Evolutionary conservation across 2,329 filamentous ascomycete species (phyloP), one percentile per base, ranked within the genome.

Genomic region (Diaporthe longicolla): DNA sequence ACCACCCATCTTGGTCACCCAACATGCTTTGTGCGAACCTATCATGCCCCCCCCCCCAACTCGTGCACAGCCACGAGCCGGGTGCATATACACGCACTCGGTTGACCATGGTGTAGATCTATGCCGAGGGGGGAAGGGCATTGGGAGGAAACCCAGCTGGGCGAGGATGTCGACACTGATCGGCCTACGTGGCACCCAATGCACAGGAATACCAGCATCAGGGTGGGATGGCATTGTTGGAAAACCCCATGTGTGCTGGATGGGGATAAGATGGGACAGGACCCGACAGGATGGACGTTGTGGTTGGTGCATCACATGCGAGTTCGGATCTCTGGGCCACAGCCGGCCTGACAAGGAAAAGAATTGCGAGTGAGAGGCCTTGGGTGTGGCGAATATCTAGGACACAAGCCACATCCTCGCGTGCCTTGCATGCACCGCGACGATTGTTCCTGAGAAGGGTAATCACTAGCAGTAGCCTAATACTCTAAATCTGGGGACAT

Each of bases 371-470:
- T 24, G 10, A 66, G 61, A 66, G 63, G 63, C 63, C 63, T 66
- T 37, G 8, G 63, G 45, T 66, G 63, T 66, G 63, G 63, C 63
- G 45, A 66, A 66, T 11, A 37, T 35, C 29, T 11, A 8, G 32
- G 29, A 21, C 9, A 40, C 63, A 66, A 52, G 63, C 63, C 63
- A 66, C 63, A 66, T 32, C 45, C 29, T 52, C 45, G 59, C 43
- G 63, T 52, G 45, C 45, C 63, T 66, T 66, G 63, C 63, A 66
- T 66, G 63, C 63, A 37, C 10, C 26, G n/a, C 48, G 63, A 11
- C 45, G 63, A 66, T 66, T 66, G 63, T 66, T 66, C 63, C 63
- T 52, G 63, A 50, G 45, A 48, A 52, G 21, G 48, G 63, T 66
- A 66, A 66, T 66, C 63, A 66, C 63, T 66, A 66, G 63, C 63